Evolutionary conservation across 2,329 filamentous ascomycete genomes (phyloP).

Genomic region (Sclerotinia spermophila): DNA sequence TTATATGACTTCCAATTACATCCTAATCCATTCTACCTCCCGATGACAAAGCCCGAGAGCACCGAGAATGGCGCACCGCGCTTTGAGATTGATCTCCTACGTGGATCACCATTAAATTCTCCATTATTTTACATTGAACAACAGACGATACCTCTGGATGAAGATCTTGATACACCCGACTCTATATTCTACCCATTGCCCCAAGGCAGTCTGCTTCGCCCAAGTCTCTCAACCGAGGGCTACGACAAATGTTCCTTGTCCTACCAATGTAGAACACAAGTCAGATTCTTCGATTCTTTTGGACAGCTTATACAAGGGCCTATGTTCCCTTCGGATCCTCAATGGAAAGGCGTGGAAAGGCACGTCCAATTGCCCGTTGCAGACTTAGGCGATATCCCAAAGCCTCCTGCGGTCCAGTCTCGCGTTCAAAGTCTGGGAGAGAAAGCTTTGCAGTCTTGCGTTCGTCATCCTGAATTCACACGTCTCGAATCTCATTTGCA

Average conservation of each 20-base stretch:
- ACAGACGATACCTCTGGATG: not conserved
- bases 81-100: not conserved
- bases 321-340: constrained; percentile 22
- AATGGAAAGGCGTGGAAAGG: constrained; percentile 2
- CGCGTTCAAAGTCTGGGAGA: constrained; percentile 35
- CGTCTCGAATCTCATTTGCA: constrained; percentile 27
- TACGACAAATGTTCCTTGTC: constrained; percentile 17
- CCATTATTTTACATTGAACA: not conserved
- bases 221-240: not conserved
- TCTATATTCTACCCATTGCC: not conserved
- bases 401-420: constrained; percentile 29
- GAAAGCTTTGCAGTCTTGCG: constrained; percentile 32
- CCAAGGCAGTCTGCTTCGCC: not conserved
- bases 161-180: not conserved
- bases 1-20: constrained; percentile 53
- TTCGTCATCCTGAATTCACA: constrained; percentile 27
- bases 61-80: not conserved
- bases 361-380: constrained; percentile 25
- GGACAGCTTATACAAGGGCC: constrained; percentile 34
- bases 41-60: constrained; percentile 23
- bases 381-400: constrained; percentile 20
- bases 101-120: not conserved
- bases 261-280: constrained; percentile 33
- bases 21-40: constrained; percentile 60
- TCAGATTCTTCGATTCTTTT: constrained; percentile 32